Evolutionary conservation across 2,329 filamentous ascomycete genomes (phyloP).

Genomic region (Ophiostoma himal-ulmi): DNA sequence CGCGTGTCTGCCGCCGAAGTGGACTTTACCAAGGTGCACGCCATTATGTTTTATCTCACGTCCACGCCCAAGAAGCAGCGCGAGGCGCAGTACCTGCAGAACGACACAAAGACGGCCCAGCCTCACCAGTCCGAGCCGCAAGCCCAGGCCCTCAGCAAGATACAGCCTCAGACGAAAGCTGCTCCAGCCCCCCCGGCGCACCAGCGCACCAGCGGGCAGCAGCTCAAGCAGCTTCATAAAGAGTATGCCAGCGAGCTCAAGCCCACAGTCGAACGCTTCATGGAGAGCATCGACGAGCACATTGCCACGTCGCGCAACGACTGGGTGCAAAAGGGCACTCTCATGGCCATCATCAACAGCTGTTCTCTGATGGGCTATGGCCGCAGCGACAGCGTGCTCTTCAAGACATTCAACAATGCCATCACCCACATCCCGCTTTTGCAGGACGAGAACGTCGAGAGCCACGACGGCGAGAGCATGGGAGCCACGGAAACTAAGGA

Average conservation of each 20-base stretch:
- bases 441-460: neutral
- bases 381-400: constrained; percentile 42
- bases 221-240: neutral
- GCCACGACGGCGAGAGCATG: neutral
- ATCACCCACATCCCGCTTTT: neutral
- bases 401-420: constrained; percentile 29
- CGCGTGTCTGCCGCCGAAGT: constrained; percentile 47
- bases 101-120: neutral
- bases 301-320: constrained; percentile 47
- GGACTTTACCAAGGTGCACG: constrained; percentile 59
- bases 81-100: neutral
- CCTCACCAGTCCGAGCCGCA: neutral
- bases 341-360: constrained; percentile 53
- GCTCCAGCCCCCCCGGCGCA: neutral
- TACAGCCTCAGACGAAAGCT: neutral
- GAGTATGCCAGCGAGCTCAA: neutral
- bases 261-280: constrained; percentile 44
- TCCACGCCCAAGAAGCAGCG: neutral
- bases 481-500: neutral
- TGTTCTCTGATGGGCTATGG: constrained; percentile 51
- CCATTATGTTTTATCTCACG: constrained; percentile 49
- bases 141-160: neutral
- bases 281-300: constrained; percentile 49
- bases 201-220: neutral
- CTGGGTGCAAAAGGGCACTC: constrained; percentile 50